A percentile compares a stretch with the other conserved stretches of the same genome.
Conservation (phyloP, 176 grass and related monocot species). For the Avena insularis region DNA sequence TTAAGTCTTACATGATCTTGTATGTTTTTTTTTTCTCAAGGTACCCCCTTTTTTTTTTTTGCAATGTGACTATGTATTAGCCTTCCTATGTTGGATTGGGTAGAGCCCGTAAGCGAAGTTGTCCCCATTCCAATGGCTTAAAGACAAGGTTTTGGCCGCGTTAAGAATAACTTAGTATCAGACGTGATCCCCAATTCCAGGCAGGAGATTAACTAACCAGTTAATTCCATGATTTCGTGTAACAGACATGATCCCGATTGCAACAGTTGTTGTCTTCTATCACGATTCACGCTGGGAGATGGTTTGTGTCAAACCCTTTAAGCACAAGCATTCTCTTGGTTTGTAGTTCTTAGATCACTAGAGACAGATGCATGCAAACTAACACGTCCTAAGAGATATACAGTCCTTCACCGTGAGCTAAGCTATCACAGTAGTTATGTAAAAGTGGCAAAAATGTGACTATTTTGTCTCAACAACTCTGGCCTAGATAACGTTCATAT, state of each 20-base stretch:
- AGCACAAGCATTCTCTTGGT: slow-evolving; percentile 11
- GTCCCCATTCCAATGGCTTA: not conserved
- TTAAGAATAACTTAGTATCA: no score
- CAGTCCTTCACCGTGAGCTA: not conserved
- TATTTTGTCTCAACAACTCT: slow-evolving; percentile 1
- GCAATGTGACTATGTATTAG: not conserved
- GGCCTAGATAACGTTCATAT: not conserved
- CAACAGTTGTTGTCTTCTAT: slow-evolving; percentile 32
- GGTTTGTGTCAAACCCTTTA: slow-evolving; percentile 33
- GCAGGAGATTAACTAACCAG: slow-evolving; percentile 16
- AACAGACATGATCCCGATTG: slow-evolving; percentile 22
- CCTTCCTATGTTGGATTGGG: not conserved
- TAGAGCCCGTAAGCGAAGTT: not conserved
- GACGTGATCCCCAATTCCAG: slow-evolving; percentile 14
- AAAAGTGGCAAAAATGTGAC: not conserved
- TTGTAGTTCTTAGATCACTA: slow-evolving; percentile 10
- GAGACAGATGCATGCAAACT: not conserved
- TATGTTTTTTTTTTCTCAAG: not conserved
- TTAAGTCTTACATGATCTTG: not conserved
- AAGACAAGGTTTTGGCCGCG: slow-evolving; percentile 4
- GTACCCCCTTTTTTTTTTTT: not conserved
- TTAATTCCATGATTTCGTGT: slow-evolving; percentile 21
- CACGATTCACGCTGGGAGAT: slow-evolving; percentile 16
- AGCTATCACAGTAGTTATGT: not conserved
- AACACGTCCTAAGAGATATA: not conserved